phyloP scores from a whole-genome alignment of 148 eudicot species.

The Amaranthus cruentus region DNA sequence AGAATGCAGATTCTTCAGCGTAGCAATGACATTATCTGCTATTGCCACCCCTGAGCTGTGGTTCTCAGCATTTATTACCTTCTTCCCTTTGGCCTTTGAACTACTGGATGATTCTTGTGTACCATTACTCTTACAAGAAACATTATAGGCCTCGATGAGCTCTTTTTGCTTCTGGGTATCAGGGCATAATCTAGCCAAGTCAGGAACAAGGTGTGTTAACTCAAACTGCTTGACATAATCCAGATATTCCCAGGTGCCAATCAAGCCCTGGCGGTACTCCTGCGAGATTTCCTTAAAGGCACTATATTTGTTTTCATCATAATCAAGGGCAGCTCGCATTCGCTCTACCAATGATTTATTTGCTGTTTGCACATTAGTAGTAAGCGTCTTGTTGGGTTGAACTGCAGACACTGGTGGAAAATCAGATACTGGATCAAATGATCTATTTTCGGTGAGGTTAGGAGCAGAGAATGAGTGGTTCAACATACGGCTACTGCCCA shows the following conservation, averaged over 20 bases:
- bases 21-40: constrained; percentile 57
- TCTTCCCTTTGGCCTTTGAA: constrained; percentile 63
- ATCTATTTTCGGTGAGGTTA: constrained; percentile 39
- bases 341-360: constrained; percentile 91
- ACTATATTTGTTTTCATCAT: constrained; percentile 65
- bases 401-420: constrained; percentile 82
- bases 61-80: constrained; percentile 29
- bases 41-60: constrained; percentile 42
- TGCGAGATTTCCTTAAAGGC: constrained; percentile 71
- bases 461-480: constrained; percentile 75
- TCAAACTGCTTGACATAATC: constrained; percentile 70
- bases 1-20: constrained; percentile 66
- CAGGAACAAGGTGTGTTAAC: constrained; percentile 79
- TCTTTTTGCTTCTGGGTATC: constrained; percentile 70
- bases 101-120: constrained; percentile 37
- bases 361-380: constrained; percentile 57
- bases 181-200: constrained; percentile 77
- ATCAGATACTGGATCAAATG: constrained; percentile 49
- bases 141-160: constrained; percentile 58
- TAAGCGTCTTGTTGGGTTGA: constrained; percentile 36
- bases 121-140: constrained; percentile 28
- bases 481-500: constrained; percentile 36
- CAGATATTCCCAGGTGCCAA: constrained; percentile 64
- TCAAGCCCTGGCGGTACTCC: constrained; percentile 72
- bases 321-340: constrained; percentile 63